Conservation (phyloP, 2,329 filamentous ascomycete species). For the Talaromyces sp. region DNA sequence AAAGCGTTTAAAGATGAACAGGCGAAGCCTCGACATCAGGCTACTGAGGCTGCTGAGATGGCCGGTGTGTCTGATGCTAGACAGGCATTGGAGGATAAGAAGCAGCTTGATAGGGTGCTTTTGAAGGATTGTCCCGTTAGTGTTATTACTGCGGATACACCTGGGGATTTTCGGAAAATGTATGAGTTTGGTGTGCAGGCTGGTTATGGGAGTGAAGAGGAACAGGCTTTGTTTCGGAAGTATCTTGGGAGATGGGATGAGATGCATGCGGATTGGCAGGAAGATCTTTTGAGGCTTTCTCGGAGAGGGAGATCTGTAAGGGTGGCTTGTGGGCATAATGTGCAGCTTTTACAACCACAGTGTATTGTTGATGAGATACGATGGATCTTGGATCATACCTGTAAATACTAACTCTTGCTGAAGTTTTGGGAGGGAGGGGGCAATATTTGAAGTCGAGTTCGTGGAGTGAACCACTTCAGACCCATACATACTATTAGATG, state of each 20-base stretch:
- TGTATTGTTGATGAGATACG: constrained; percentile 17
- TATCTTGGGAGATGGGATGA: constrained; percentile 15
- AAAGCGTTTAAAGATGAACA: constrained; percentile 13
- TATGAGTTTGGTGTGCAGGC: constrained; percentile 21
- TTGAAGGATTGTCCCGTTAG: constrained; percentile 25
- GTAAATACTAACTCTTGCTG: constrained; percentile 1
- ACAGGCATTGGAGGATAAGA: constrained; percentile 14
- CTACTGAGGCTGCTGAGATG: constrained; percentile 17
- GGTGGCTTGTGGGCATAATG: constrained; percentile 18
- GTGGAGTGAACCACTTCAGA: too few relatives aligned
- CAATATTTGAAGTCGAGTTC: too few relatives aligned
- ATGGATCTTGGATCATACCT: constrained; percentile 13
- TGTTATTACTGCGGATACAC: constrained; percentile 27
- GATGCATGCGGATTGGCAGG: constrained; percentile 20
- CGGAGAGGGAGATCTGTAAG: constrained; percentile 11
- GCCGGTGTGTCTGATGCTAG: constrained; percentile 9
- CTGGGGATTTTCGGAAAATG: constrained; percentile 21
- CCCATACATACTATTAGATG: too few relatives aligned
- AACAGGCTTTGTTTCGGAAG: constrained; percentile 16
- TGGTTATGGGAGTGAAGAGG: constrained; percentile 23
- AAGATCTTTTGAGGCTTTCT: constrained; percentile 17
- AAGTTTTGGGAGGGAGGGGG: too few relatives aligned
- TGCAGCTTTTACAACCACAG: constrained; percentile 19
- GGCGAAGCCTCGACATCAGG: constrained; percentile 11
- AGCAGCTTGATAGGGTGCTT: constrained; percentile 25